Evolutionary conservation across 495 filamentous ascomycete species (phyloP), one percentile per base, ranked within the genome.

Genomic region (Xylaria palmicola): DNA sequence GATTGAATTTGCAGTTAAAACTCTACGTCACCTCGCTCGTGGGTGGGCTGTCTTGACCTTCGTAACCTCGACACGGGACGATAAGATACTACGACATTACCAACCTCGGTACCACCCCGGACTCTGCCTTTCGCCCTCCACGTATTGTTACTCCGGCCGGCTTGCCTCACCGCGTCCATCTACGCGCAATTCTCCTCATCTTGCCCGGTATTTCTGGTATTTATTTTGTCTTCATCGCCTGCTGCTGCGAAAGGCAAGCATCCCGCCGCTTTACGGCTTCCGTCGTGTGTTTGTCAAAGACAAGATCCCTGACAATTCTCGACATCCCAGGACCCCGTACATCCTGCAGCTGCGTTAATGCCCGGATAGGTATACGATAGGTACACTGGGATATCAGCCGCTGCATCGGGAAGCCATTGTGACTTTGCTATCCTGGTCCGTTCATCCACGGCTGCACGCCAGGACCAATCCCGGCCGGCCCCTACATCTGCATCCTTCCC

Each of bases 401-500:
- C 22, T 34, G 53, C 20, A 26, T 24, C 19, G 36, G 22, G 26
- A 19, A 34, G 12, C 10, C 27, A 41, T 29, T 52, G 24, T 17
- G n/a, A 49, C 57, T 22, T 37, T 40, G 12, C 30, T 20, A 43
- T 50, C 37, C 26, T 36, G 8, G 34, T 37, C 20, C 15, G 19
- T 50, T 43, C 34, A 27, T 40, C 34, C 45, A 41, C 32, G 32
- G 27, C 8, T 41, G 57, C 57, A 26, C 29, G 17, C 19, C n/a
- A 52, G 27, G 17, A 44, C 57, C 47, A 30, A 49, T 52, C 36
- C 44, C 30, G 17, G 57, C 22, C 44, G 20, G n/a, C 34, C 32
- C 34, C 7, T 24, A 41, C 56, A 37, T 40, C 45, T 59, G 56
- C 56, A 50, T 39, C 20, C 27, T 26, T 52, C 39, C 32, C 27